Evolutionary conservation across 2,329 filamentous ascomycete genomes (phyloP).

Genomic region (Clonostachys solani): DNA sequence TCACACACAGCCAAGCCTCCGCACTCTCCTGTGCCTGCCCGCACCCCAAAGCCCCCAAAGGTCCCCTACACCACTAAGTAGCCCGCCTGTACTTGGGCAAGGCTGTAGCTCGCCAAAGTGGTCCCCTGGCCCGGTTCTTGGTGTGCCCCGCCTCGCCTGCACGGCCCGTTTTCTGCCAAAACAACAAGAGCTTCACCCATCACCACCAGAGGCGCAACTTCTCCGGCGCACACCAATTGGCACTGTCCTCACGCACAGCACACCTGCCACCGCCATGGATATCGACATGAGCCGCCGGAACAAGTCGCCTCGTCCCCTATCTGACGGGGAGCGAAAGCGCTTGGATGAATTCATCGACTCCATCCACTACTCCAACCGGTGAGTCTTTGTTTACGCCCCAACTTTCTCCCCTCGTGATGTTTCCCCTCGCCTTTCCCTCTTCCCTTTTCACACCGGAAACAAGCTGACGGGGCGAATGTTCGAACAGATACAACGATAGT

Average conservation of each 20-base stretch:
- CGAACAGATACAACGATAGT: slow-evolving; percentile 79
- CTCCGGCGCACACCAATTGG: too few species aligned
- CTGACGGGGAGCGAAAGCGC: slow-evolving; percentile 74
- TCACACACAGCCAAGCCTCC: too few species aligned
- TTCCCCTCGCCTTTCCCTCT: background rate
- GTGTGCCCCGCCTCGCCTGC: too few species aligned
- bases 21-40: too few species aligned
- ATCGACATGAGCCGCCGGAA: slow-evolving; percentile 87
- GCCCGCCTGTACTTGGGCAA: too few species aligned
- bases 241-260: background rate
- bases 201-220: too few species aligned
- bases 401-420: background rate
- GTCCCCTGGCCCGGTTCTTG: too few species aligned
- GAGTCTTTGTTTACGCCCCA: slow-evolving; percentile 18
- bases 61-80: too few species aligned
- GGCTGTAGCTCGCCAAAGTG: too few species aligned
- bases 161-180: too few species aligned
- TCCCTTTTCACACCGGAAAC: background rate
- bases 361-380: slow-evolving; percentile 95
- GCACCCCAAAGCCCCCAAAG: too few species aligned
- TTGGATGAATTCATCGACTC: slow-evolving; percentile 89
- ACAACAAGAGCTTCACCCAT: too few species aligned
- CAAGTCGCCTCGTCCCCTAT: slow-evolving; percentile 74
- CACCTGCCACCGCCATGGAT: slow-evolving; percentile 22
- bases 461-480: slow-evolving; percentile 4